Evolutionary conservation across 2,329 filamentous ascomycete species (phyloP).

Genomic region (Sporothrix pseudoabietina): DNA sequence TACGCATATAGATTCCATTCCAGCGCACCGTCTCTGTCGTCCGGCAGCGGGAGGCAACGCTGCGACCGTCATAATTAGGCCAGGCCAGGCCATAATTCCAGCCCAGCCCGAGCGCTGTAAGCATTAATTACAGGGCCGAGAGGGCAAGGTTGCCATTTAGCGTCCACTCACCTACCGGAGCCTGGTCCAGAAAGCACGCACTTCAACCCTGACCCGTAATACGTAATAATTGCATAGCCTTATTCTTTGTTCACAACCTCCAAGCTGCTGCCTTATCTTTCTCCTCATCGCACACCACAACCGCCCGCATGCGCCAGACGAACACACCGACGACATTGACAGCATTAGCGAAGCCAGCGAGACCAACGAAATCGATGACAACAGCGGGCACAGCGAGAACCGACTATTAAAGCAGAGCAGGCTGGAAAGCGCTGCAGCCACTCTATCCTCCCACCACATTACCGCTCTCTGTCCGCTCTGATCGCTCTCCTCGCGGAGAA

Average conservation of each 20-base stretch:
- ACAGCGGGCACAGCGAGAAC: neutral
- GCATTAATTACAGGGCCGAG: neutral
- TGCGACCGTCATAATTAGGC: too few relatives aligned
- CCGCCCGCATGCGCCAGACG: neutral
- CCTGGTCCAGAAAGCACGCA: neutral
- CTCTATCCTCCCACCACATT: neutral
- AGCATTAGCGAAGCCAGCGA: neutral
- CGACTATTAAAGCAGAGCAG: neutral
- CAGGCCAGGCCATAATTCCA: neutral
- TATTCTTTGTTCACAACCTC: neutral
- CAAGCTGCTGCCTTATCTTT: conserved; percentile 29
- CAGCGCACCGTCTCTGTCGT: neutral
- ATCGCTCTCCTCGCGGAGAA: neutral
- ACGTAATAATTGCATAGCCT: neutral
- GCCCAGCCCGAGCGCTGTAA: neutral
- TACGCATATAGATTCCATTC: neutral
- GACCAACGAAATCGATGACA: neutral
- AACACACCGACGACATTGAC: neutral
- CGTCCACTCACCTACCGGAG: neutral
- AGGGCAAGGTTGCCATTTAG: neutral
- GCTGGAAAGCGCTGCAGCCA: neutral
- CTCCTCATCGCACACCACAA: neutral
- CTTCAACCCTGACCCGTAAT: conserved; percentile 3
- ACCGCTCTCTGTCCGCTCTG: neutral
- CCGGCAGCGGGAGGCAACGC: neutral